Base-by-base conservation (phyloP, 345 rosid species). In the Eucalyptus sideroxylon region DNA sequence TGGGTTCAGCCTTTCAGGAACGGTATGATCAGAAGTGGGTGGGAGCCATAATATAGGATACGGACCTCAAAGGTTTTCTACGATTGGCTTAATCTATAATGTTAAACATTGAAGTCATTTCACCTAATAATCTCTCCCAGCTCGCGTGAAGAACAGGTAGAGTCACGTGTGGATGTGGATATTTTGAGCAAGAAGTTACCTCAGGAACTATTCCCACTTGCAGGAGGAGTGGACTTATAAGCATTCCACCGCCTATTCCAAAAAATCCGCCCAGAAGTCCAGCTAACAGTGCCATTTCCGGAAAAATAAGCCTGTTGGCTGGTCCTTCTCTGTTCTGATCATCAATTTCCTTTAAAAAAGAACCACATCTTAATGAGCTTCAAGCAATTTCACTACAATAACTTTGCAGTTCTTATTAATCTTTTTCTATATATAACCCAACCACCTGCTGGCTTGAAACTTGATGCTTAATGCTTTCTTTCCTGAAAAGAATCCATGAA, bases 241-340 rank as follows among this genome's bases (percentile, higher is more conserved):
- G 97, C 99, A 98, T 96, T 55, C 99, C 99, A 12, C 99, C 98
- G 62, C 99, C 99, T 87, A 98, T 96, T 59, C 99, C 99, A 14
- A 97, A 98, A 89, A 95, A 92, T 88, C 99, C 99, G 37, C 99
- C 99, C 87, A 97, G 89, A 23, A 94, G 87, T 80, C 99, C 99
- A 6, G 99, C 99, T 89, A 95, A 49, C 14, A 98, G 90, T 27
- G 99, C 98, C 97, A 95, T 96, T 56, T 90, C 12, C 6, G 99
- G 99, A 90, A 98, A 96, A 56, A 93, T 91, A 86, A 92, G 80
- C 92, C 91, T 93, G 90, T 92, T 93, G 23, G 93, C 81, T n/a
- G 90, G 59, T 90, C 91, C 89, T 10, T 51, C 19, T 49, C 91
- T 88, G 16, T 65, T 90, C 81, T 91, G 49, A 34, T 91, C 93